phyloP scores from a whole-genome alignment of 2,329 filamentous ascomycete species.

The Aspergillus eucalypticola region DNA sequence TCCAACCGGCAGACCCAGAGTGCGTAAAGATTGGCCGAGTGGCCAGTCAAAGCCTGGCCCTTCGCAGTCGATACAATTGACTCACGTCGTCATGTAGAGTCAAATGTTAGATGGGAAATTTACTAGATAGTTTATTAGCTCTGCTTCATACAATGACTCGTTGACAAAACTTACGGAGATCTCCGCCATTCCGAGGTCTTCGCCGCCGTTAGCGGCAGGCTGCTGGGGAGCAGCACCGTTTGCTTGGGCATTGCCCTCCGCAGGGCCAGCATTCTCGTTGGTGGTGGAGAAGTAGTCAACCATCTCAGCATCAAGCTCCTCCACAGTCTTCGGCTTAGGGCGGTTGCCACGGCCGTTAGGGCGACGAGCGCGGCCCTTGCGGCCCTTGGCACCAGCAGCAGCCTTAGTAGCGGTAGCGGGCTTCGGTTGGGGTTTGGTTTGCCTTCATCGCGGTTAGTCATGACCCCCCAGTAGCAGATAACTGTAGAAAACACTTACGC shows the following conservation, averaged over 20 bases:
- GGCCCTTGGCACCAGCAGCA: constrained; percentile 52
- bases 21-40: constrained; percentile 2
- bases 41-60: constrained; percentile 2
- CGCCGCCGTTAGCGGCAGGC: constrained; percentile 49
- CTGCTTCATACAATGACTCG: not conserved
- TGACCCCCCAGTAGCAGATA: not conserved
- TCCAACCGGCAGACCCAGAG: constrained; percentile 11
- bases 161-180: constrained; percentile 48
- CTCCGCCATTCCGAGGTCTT: constrained; percentile 59
- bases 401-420: constrained; percentile 75
- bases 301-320: constrained; percentile 98
- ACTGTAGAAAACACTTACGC: constrained; percentile 53
- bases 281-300: constrained; percentile 74
- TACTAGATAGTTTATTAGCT: constrained; percentile 12
- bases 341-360: constrained; percentile 61
- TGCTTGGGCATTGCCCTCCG: constrained; percentile 45
- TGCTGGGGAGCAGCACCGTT: constrained; percentile 51
- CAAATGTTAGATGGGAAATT: constrained; percentile 15
- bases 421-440: constrained; percentile 75
- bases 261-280: constrained; percentile 42
- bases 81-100: constrained; percentile 9
- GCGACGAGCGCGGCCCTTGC: constrained; percentile 48
- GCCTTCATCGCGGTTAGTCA: constrained; percentile 39
- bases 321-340: constrained; percentile 81
- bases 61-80: constrained; percentile 7